Conservation (phyloP, 495 filamentous ascomycete genomes). For the Talaromyces wortmannii region DNA sequence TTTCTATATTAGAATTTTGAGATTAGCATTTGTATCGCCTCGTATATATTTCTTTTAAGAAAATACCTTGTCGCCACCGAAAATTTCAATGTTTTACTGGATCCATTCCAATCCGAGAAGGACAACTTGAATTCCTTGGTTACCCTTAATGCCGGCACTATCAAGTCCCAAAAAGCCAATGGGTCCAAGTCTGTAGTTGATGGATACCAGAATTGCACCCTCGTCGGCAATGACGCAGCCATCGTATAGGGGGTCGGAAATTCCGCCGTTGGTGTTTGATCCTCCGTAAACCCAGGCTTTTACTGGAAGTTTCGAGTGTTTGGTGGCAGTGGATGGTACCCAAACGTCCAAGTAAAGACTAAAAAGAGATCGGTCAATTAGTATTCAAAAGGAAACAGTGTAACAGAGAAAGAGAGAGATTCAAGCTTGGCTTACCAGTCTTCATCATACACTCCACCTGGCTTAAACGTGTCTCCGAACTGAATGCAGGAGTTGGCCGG, state of each 20-base stretch:
- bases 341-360: slow-evolving; percentile 47
- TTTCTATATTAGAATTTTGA: slow-evolving; percentile 11
- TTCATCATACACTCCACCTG: too few relatives aligned
- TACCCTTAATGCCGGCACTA: slow-evolving; percentile 20
- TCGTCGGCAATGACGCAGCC: slow-evolving; percentile 29
- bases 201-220: slow-evolving; percentile 27
- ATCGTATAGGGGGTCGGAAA: slow-evolving; percentile 26
- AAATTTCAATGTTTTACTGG: slow-evolving; percentile 19
- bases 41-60: not conserved
- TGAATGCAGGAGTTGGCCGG: too few relatives aligned
- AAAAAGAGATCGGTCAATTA: not conserved
- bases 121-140: slow-evolving; percentile 19
- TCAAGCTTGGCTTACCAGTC: too few relatives aligned
- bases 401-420: too few relatives aligned
- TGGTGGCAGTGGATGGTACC: slow-evolving; percentile 24
- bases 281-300: slow-evolving; percentile 38
- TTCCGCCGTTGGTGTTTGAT: slow-evolving; percentile 13
- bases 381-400: too few relatives aligned
- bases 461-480: too few relatives aligned
- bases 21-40: not conserved
- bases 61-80: slow-evolving; percentile 24
- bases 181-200: slow-evolving; percentile 31
- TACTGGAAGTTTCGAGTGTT: slow-evolving; percentile 30
- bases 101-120: slow-evolving; percentile 22
- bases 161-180: slow-evolving; percentile 21